Base-by-base conservation (phyloP, 176 grass and related monocot species). In the Pharus latifolius region DNA sequence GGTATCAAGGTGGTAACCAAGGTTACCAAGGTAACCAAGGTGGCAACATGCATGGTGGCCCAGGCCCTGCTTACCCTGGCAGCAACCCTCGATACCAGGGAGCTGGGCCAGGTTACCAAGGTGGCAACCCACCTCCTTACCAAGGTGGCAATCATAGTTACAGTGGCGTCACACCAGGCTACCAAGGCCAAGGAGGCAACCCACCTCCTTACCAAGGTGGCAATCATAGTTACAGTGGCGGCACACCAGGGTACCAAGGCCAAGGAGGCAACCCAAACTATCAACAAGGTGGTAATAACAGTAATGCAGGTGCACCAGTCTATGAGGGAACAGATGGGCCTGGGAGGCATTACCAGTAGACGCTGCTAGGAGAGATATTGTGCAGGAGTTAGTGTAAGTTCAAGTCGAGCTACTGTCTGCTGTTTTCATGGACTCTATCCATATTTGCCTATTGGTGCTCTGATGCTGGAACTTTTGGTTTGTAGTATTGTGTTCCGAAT, bases 41-140 rank as follows among this genome's bases (percentile, higher is more conserved):
- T 33, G 75, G 61, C 40, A 64, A 60, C 63, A 74, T 63, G 56
- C 53, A 42, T 3, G 49, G 60, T 72, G 78, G 74, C 10, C 73
- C 67, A 27, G 68, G 59, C 25, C 70, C 70, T 44, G 37, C 49
- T 26, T 88, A 82, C 68, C 91, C 78, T 26, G 63, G 86, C 10
- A 48, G 60, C 35, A 78, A 78, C 67, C 61, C 78, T 77, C 79
- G 75, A 66, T 83, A 83, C 73, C 88, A 91, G 52, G 80, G 88
- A 63, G 82, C 66, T 12, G 53, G 15, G 0, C 87, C 64, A 13
- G 74, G 65, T 26, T 86, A 88, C 56, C 91, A 63, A 16, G 51
- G 81, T 2, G 45, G 46, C 60, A 73, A 32, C 43, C 62, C 50
- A 2, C 67, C 88, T 2, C 26, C 43, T 18, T 81, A 78, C 47